Evolutionary conservation across 805 yeast species (phyloP), one percentile per base, ranked within the genome.

Genomic region (Pichia cephalocereana): DNA sequence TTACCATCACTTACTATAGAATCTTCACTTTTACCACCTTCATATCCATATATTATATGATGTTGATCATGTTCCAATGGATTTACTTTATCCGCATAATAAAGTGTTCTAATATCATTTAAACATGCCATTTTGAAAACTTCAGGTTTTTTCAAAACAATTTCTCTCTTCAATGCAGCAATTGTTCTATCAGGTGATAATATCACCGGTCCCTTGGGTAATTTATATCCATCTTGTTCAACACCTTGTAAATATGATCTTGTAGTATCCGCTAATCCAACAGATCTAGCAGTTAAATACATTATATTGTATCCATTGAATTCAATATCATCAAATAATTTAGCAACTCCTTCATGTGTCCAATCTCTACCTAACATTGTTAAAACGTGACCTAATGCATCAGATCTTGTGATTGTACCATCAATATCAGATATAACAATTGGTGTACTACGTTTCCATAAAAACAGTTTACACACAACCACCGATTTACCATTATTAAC

Each of bases 101-200:
- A 91, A 19, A 93, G 70, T 41, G 82, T 76, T 58, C 80, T 79
- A 51, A 93, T 82, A 68, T 93, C 99, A 47, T 83, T 80, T 52
- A 93, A 70, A 65, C 98, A 91, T 1, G 99, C 96, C 90, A 93
- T 93, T 60, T 93, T 93, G 72, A 93, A 93, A n/a, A 93, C 93
- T 65, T 93, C 98, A 0, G 99, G 99, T 61, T 91, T 91, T 55
- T 90, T 87, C 60, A 91, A 68, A 42, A 93, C 91, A 28, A 93
- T 95, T 62, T 93, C 99, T 53, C 99, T 75, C 57, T 78, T 77
- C 47, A 93, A 69, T 0, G 99, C 99, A 4, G 98, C 98, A 70
- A 93, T 87, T 0, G 98, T 91, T 57, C 99, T 68, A 66, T 93
- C 99, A 0, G 99, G 99, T 36, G 96, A 86, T 45, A 93, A 69